Base-by-base conservation (phyloP, 2,329 filamentous ascomycete genomes). In the Diatrype stigma region DNA sequence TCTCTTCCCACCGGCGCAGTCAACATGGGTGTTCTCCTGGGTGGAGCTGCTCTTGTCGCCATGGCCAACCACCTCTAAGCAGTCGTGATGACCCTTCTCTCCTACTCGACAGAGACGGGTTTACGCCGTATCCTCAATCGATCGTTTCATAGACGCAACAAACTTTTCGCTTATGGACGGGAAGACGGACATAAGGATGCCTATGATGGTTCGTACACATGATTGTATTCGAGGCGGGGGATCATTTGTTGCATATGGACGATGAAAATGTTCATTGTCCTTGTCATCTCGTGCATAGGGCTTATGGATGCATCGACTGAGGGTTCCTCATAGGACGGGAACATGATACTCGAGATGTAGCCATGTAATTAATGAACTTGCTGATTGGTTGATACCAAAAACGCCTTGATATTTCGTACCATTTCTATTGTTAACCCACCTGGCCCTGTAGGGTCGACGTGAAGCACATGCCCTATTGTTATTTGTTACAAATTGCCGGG, bases 1-100 rank as follows among this genome's bases (percentile, higher is more conserved):
- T 48, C 57, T 17, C 46, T 37, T 14, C 52, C 53, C 1, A 57
- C 53, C 12, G 55, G 53, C 17, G 48, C 37, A 5, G 16, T 55
- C 17, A 46, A 51, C 32, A 49, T 60, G 40, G 55, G 56, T 47
- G 53, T 45, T 14, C 47, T 58, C 14, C 51, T 58, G n/a, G 56
- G 56, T 19, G 58, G 58, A 16, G 56, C 49, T 12, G 58, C 56
- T 14, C 21, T 57, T 6, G 47, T 56, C 21, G 53, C 47, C 16
- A 51, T 60, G 50, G 38, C 52, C 30, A 53, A 60, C 28, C 47
- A 55, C 23, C 47, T 59, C 50, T 58, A 51, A 53, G 42, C 21
- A 19, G 16, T 19, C 21, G 11, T 19, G 6, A 21, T 14, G 16
- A 26, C 34, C 5, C 34, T 16, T 30, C 10, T 30, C 10, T 30